phyloP scores from a whole-genome alignment of 805 yeast genomes.

The Zygosaccharomyces lentus region DNA sequence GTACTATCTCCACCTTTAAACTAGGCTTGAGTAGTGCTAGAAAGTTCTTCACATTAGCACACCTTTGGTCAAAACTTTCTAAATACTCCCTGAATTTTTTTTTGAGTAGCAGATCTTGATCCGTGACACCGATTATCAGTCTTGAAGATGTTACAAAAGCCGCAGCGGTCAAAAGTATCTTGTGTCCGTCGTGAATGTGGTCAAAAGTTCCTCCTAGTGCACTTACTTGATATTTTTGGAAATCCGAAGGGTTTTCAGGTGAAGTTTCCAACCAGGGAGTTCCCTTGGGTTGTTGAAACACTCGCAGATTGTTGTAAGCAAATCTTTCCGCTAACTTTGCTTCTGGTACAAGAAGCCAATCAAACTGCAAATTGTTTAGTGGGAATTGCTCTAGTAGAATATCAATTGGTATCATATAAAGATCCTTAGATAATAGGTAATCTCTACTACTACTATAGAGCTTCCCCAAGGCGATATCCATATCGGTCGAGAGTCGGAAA shows the following conservation, averaged over 20 bases:
- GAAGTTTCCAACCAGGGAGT: neutral
- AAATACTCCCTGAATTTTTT: slow-evolving; percentile 68
- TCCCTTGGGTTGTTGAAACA: slow-evolving; percentile 7
- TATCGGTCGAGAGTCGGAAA: slow-evolving; percentile 19
- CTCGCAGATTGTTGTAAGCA: slow-evolving; percentile 1
- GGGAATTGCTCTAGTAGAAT: slow-evolving; percentile 20
- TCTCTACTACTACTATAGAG: slow-evolving; percentile 30
- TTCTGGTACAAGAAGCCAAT: slow-evolving; percentile 16
- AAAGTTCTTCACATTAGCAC: slow-evolving; percentile 45
- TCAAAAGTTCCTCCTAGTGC: slow-evolving; percentile 98
- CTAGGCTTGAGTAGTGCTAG: slow-evolving; percentile 45
- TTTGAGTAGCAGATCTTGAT: slow-evolving; percentile 62
- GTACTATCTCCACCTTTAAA: slow-evolving; percentile 47
- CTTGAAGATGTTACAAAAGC: slow-evolving; percentile 51
- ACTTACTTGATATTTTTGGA: slow-evolving; percentile 33
- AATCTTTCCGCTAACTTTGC: slow-evolving; percentile 2
- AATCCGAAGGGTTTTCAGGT: slow-evolving; percentile 8
- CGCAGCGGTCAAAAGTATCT: slow-evolving; percentile 70
- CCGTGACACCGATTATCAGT: slow-evolving; percentile 82
- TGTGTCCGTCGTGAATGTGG: slow-evolving; percentile 94
- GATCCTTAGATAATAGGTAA: slow-evolving; percentile 15
- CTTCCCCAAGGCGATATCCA: slow-evolving; percentile 29
- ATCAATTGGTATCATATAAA: slow-evolving; percentile 25
- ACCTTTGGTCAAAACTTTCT: slow-evolving; percentile 54
- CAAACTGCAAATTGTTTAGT: slow-evolving; percentile 14